Base-by-base conservation (phyloP, 495 filamentous ascomycete species). In the Tuber brumale region DNA sequence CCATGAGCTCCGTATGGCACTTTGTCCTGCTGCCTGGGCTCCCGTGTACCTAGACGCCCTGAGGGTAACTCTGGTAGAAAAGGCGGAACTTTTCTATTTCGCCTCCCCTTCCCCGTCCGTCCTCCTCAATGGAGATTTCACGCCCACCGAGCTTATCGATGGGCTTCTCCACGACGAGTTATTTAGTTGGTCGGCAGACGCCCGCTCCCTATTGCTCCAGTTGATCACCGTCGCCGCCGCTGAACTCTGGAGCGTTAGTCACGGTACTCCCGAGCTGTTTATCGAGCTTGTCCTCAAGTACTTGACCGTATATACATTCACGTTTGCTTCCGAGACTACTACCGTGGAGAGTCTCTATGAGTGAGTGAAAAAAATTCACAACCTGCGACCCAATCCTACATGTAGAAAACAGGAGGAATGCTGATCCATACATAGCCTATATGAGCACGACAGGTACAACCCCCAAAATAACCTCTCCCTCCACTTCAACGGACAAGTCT, bases 201-300 rank as follows among this genome's bases (percentile, higher is more conserved):
- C 48, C 6, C 48, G 48, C 8, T n/a, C 21, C 21, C 21, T 3
- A 3, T 12, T 3, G 0, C 8, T 57, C 7, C 12, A 8, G 8
- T 57, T 7, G 1, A 27, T n/a, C 23, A 3, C 9, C 1, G 12
- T 1, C 0, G 0, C 19, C 9, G 7, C 23, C 8, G 7, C 23
- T 6, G 1, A n/a, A 3, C 7, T n/a, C 23, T 3, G 8, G 9
- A 1, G 9, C 1, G 6, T 0, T n/a, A 3, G 7, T 57, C 48
- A 0, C 23, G 23, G 9, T 10, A 8, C 8, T n/a, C 48, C 4
- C 7, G 37, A 39, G 7, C 1, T 0, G 21, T 48, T 48, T 9
- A 48, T 23, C 6, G 7, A 48, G 0, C 2, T 23, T 8, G 6
- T 48, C 19, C 45, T 48, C 6, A 5, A 8, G 0, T 23, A 48